Evolutionary conservation across 2,329 filamentous ascomycete species (phyloP), one percentile per base, ranked within the genome.

Genomic region (Aschersonia sp.): DNA sequence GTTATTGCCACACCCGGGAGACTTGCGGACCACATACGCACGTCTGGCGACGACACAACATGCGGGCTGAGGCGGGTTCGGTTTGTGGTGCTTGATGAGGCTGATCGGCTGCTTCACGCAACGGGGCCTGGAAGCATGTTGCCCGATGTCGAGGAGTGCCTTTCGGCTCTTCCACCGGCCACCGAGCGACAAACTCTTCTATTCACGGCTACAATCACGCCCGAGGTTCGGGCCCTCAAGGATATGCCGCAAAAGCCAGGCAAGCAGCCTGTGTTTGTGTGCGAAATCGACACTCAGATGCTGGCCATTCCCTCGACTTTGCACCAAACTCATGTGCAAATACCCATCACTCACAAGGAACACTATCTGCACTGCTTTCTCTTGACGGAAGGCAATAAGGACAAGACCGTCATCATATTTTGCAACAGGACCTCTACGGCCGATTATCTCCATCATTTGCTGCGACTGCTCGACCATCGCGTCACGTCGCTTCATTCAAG

Each of bases 201-300:
- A 3, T 98, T 98, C 68, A 98, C 92, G 7, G 92, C 92, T 12
- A 98, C 92, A 1, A 81, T 98, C 42, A 97, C 92, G 0, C 81
- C 87, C 3, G 90, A 97, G 68, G 88, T 98, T 4, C 79, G 87
- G 45, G 86, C 87, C 2, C 68, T 97, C 50, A 92, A 94, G 64
- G 77, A 84, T 49, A 77, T 86, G 68, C 82, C 87, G 7, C 71
- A 77, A 40, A 73, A 79, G 42, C 73, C 79, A 1, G 79, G 79
- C 46, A 83, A 85, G 51, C 79, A 78, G 46, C 83, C 87, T 1
- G 81, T 94, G 39, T 95, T 90, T 64, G 78, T 97, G 43, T 94
- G 87, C 58, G 90, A 98, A 66, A 79, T 90, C 41, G 85, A 90
- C 62, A 87, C 82, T 5, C 76, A 77, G 63, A 72, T 70, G 51